phyloP scores from a whole-genome alignment of 2,329 filamentous ascomycete genomes.

The Aspergillus ochraceoroseus region DNA sequence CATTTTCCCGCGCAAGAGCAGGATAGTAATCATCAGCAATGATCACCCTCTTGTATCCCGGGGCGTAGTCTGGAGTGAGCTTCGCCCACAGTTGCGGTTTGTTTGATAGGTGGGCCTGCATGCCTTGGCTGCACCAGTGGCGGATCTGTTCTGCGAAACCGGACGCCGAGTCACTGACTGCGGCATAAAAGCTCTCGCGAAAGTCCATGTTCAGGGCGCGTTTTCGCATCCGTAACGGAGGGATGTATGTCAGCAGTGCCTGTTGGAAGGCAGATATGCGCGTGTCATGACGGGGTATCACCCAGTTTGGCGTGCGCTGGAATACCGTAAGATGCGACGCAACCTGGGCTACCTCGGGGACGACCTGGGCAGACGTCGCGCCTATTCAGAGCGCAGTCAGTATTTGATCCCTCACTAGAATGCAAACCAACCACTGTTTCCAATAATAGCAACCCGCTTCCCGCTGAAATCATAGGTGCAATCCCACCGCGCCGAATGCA shows the following conservation, averaged over 20 bases:
- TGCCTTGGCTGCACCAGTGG: conserved; percentile 32
- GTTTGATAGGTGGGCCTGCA: conserved; percentile 47
- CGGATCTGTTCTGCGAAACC: conserved; percentile 41
- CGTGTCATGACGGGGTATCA: conserved; percentile 51
- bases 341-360: conserved; percentile 53
- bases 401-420: no score
- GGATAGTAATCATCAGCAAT: conserved; percentile 55
- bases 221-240: conserved; percentile 49
- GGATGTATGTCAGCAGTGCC: conserved; percentile 48
- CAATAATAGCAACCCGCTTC: conserved; percentile 55
- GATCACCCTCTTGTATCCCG: conserved; percentile 54
- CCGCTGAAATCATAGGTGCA: conserved; percentile 53
- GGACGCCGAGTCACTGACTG: conserved; percentile 42
- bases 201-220: conserved; percentile 53
- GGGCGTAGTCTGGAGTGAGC: conserved; percentile 51
- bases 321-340: conserved; percentile 51
- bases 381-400: conserved; percentile 36
- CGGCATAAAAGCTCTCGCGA: conserved; percentile 48
- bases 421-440: no score
- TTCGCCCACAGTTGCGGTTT: conserved; percentile 50
- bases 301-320: conserved; percentile 57
- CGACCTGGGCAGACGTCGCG: conserved; percentile 55
- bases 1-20: conserved; percentile 46
- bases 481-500: conserved; percentile 58
- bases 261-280: conserved; percentile 43